These are phyloP conservation scores for Aristolochia californica DNA, from an alignment of 164 flowering plant genomes.

Conservation along the genomic window DNA sequence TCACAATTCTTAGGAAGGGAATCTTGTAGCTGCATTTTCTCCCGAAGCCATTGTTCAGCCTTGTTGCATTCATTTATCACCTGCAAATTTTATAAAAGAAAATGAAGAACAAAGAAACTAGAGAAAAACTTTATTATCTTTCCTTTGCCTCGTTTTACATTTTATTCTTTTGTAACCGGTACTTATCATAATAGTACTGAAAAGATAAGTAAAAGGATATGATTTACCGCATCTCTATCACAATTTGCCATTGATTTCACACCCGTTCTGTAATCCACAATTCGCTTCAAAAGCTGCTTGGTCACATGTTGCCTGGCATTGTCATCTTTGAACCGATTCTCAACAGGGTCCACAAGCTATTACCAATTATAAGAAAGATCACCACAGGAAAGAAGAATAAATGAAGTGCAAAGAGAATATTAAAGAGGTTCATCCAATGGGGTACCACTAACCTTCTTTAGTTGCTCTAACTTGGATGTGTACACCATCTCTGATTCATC, in stretches of 20 bases:
- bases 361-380: slow-evolving; percentile 2
- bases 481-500: slow-evolving; percentile 79
- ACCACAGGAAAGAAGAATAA: not conserved
- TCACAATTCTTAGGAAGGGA: slow-evolving; percentile 54
- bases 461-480: slow-evolving; percentile 45
- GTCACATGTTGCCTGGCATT: slow-evolving; percentile 64
- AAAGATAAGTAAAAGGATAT: not conserved
- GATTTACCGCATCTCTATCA: slow-evolving; percentile 50
- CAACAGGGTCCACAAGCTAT: slow-evolving; percentile 84
- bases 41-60: slow-evolving; percentile 71
- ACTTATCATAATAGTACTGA: no score
- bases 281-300: slow-evolving; percentile 42
- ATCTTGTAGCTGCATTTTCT: slow-evolving; percentile 49
- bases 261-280: slow-evolving; percentile 42
- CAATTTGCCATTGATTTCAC: slow-evolving; percentile 39
- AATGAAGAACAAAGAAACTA: not conserved
- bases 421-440: not conserved
- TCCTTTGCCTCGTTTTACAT: not conserved
- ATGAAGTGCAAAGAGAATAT: not conserved
- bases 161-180: no score
- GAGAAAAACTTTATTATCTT: no score
- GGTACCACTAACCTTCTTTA: slow-evolving; percentile 43
- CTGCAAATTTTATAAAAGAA: slow-evolving; percentile 24
- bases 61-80: slow-evolving; percentile 55
- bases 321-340: slow-evolving; percentile 68